Percentiles rank a stretch among this genome's conserved stretches.
These are phyloP conservation scores for Penicillium cataractarum DNA, from an alignment of 495 filamentous ascomycete genomes.

Conservation along the genomic window DNA sequence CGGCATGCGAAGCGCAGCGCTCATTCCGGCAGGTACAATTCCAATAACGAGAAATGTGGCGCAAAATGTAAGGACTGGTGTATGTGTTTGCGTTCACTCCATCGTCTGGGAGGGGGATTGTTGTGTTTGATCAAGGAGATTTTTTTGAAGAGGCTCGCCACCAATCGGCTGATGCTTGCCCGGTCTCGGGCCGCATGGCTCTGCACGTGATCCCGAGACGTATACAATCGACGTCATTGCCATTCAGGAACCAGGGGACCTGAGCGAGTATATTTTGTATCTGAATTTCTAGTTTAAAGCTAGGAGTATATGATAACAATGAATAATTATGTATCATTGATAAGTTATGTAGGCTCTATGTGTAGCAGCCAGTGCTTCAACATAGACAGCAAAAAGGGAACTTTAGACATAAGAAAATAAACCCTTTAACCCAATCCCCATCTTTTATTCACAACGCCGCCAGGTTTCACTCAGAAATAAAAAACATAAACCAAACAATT, in stretches of 20 bases:
- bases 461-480: constrained; percentile 1
- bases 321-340: constrained; percentile 28
- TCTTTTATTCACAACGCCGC: constrained; percentile 22
- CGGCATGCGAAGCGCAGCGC: constrained; percentile 41
- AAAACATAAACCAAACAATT: constrained; percentile 13
- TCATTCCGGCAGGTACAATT: constrained; percentile 38
- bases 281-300: background rate
- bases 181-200: constrained; percentile 18
- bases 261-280: too few species aligned
- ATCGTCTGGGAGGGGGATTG: constrained; percentile 20
- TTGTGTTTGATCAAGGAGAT: constrained; percentile 25
- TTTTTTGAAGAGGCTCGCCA: constrained; percentile 33
- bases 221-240: constrained; percentile 18
- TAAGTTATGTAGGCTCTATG: constrained; percentile 26
- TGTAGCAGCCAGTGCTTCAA: constrained; percentile 31
- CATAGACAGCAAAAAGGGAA: constrained; percentile 20
- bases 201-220: constrained; percentile 19
- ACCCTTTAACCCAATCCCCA: constrained; percentile 15
- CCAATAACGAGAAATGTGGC: constrained; percentile 1
- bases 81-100: constrained; percentile 16
- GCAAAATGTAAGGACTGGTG: constrained; percentile 6
- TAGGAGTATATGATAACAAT: background rate
- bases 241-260: background rate
- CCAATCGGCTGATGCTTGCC: constrained; percentile 30
- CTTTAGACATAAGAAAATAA: constrained; percentile 13